Conservation (phyloP, 495 filamentous ascomycete species). For the Letharia columbiana region DNA sequence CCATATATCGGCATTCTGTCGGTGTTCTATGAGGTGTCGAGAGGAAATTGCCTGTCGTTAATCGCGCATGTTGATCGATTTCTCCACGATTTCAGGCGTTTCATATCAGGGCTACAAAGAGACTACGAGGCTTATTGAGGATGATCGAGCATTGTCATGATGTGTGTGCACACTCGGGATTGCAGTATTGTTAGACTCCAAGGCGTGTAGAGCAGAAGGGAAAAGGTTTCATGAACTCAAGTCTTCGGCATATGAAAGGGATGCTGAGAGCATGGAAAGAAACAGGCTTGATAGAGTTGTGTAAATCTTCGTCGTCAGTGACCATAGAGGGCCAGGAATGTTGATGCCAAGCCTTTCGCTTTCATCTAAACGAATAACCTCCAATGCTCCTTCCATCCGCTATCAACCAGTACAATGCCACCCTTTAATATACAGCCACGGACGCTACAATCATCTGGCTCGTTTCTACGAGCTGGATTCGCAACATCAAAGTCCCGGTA, state of each 20-base stretch:
- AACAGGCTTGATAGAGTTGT: background rate
- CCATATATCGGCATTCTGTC: slow-evolving; percentile 42
- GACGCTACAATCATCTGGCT: background rate
- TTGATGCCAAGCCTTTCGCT: background rate
- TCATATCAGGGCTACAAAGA: slow-evolving; percentile 28
- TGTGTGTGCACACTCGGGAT: background rate
- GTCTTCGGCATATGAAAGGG: background rate
- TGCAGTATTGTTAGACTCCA: background rate
- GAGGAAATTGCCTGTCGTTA: slow-evolving; percentile 48
- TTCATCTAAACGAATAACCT: background rate
- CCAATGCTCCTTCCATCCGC: background rate
- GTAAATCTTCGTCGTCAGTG: background rate
- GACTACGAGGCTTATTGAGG: background rate
- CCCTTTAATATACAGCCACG: slow-evolving; percentile 5
- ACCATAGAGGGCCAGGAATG: too few relatives aligned
- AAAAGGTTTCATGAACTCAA: background rate
- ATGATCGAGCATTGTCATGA: background rate
- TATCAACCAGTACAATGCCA: slow-evolving; percentile 2
- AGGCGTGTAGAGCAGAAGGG: background rate
- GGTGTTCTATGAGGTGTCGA: slow-evolving; percentile 35
- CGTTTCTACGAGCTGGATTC: slow-evolving; percentile 14
- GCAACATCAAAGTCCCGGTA: slow-evolving; percentile 8
- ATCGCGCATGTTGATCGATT: slow-evolving; percentile 42
- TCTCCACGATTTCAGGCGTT: slow-evolving; percentile 24
- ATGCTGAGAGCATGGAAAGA: background rate